Evolutionary conservation across 1,284 basidiomycete species (phyloP), one percentile per base, ranked within the genome.

Genomic region (Boletus coffeatus): DNA sequence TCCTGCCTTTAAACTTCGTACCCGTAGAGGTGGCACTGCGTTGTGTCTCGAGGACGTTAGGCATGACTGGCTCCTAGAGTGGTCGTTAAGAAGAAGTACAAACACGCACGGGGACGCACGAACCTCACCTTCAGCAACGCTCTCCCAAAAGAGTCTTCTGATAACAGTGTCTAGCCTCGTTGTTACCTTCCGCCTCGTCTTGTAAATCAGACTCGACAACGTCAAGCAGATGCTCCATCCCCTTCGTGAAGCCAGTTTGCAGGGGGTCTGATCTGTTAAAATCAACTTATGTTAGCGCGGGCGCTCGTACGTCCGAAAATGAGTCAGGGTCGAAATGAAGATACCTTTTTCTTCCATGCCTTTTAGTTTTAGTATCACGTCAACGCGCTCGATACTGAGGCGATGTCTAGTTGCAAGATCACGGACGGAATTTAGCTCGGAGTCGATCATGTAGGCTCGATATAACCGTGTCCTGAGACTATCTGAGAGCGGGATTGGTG

Each of bases 321-420:
- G 32, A 32, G 32, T 32, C 32, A 32, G 32, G 32, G 32, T 32
- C 32, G 32, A 32, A 2, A 32, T 32, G 62, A 62, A 59, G 55
- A 72, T 71, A 90, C 90, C 84, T 90, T 83, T 69, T 78, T 74
- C 87, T 73, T 94, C 91, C 65, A 92, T 77, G 39, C 88, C 87
- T 73, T 94, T 93, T 69, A 94, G 74, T 52, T 90, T 81, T 55
- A 94, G 75, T 61, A 93, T 89, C 1, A 92, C 92, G 60, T 92
- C 85, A n/a, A 94, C 80, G 34, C 92, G 88, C 71, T 88, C 87
- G 65, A 92, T 78, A 66, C 88, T 87, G 55, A 93, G 68, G 59
- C 85, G 81, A 74, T 85, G 83, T 50, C 77, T 80, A 59, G 80
- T 76, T 32, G 89, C 82, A 10, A 94, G 79, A 7, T 73, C 75